A percentile compares a stretch with the other conserved stretches of the same genome.
phyloP scores from a whole-genome alignment of 352 stramenopile genomes.

The Globisporangium alternatum region DNA sequence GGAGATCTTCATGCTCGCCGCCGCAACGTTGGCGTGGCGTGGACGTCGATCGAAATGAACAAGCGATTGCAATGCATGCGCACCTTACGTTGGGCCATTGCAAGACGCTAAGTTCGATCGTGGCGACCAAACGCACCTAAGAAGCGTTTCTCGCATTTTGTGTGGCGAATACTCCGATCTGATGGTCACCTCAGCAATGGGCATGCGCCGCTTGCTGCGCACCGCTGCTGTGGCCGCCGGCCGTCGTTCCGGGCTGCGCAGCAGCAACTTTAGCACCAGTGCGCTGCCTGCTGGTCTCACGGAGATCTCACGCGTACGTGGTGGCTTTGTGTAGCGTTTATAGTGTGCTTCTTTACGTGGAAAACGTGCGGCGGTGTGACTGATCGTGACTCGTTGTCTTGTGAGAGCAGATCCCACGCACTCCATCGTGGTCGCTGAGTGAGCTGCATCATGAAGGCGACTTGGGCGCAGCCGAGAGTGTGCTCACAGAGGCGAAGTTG shows the following conservation, averaged over 20 bases:
- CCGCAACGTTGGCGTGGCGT: too few relatives aligned
- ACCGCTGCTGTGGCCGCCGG: background rate
- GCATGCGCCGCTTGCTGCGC: slow-evolving; percentile 6
- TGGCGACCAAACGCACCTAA: background rate
- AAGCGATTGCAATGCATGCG: background rate
- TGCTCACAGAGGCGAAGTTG: slow-evolving; percentile 71
- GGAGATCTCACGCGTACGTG: slow-evolving; percentile 52
- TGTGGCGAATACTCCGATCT: slow-evolving; percentile 7
- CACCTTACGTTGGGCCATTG: background rate
- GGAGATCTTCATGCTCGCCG: slow-evolving; percentile 59
- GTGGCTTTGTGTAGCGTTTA: background rate
- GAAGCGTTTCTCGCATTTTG: background rate
- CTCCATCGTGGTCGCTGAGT: slow-evolving; percentile 75
- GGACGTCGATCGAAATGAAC: background rate
- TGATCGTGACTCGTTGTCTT: background rate
- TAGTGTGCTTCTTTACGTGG: background rate
- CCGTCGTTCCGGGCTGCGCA: background rate
- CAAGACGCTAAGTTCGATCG: background rate
- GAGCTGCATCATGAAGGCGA: slow-evolving; percentile 71
- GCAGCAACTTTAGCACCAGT: background rate
- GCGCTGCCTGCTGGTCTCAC: slow-evolving; percentile 46
- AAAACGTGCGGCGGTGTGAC: background rate
- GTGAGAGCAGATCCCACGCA: slow-evolving; percentile 46
- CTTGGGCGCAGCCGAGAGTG: slow-evolving; percentile 33
- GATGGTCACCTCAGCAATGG: slow-evolving; percentile 7